phyloP scores from a whole-genome alignment of 257 asterid species.

The Ligustrum vulgare region DNA sequence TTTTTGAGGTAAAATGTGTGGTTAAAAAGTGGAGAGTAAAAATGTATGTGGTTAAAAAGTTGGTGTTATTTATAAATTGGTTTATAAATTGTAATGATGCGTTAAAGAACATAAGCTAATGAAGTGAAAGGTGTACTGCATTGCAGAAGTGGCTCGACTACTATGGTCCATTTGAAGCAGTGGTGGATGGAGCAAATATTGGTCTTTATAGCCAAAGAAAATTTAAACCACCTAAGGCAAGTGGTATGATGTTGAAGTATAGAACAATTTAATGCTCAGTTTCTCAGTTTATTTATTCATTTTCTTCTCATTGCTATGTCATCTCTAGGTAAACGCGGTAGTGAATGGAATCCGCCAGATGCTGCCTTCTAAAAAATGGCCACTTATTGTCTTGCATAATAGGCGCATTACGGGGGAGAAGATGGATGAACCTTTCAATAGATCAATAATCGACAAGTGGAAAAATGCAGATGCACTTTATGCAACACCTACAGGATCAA shows the following conservation, averaged over 20 bases:
- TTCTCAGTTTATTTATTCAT: slow-evolving; percentile 6
- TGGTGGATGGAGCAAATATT: slow-evolving; percentile 83
- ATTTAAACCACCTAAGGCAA: slow-evolving; percentile 71
- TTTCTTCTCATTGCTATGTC: slow-evolving; percentile 19
- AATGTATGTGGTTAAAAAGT: no score
- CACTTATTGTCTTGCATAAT: slow-evolving; percentile 75
- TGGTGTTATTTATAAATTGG: no score
- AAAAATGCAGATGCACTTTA: slow-evolving; percentile 70
- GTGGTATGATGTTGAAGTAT: slow-evolving; percentile 23
- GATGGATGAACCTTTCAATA: slow-evolving; percentile 65
- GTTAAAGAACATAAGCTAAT: not conserved
- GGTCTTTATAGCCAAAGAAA: slow-evolving; percentile 74
- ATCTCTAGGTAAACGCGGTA: slow-evolving; percentile 59
- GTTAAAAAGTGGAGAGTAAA: no score
- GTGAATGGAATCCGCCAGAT: slow-evolving; percentile 80
- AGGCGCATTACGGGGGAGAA: slow-evolving; percentile 70
- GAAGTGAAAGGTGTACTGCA: slow-evolving; percentile 23
- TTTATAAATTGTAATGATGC: no score
- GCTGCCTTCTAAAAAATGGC: slow-evolving; percentile 83
- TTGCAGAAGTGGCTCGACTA: slow-evolving; percentile 88
- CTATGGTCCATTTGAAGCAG: slow-evolving; percentile 89
- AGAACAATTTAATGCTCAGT: not conserved
- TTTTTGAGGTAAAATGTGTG: no score
- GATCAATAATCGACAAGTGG: slow-evolving; percentile 65
- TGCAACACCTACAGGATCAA: slow-evolving; percentile 94